Evolutionary conservation across 805 yeast genomes (phyloP).

Genomic region (Suhomyces sp.): DNA sequence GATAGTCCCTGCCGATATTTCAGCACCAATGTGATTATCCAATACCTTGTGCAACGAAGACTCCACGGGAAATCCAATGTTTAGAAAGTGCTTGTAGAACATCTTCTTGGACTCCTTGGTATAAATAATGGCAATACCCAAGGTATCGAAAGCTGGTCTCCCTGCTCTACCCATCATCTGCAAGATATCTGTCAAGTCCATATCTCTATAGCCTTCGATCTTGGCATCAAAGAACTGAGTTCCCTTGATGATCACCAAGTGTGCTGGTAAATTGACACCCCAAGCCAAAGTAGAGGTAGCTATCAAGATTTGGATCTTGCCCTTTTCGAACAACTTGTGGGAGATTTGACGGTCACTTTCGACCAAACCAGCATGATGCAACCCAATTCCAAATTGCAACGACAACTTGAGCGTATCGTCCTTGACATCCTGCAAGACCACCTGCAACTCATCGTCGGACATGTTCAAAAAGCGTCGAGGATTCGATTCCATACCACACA

Average conservation of each 20-base stretch:
- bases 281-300: constrained; percentile 85
- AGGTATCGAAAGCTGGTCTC: constrained; percentile 75
- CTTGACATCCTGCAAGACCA: constrained; percentile 52
- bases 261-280: constrained; percentile 85
- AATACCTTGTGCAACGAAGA: constrained; percentile 74
- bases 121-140: constrained; percentile 73
- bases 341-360: constrained; percentile 69
- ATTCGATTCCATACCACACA: constrained; percentile 75
- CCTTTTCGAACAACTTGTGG: constrained; percentile 67
- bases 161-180: constrained; percentile 83
- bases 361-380: constrained; percentile 80
- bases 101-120: constrained; percentile 73
- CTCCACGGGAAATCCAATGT: constrained; percentile 81
- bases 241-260: constrained; percentile 74
- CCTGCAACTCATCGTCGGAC: constrained; percentile 60
- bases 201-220: constrained; percentile 69
- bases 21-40: constrained; percentile 80
- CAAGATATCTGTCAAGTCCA: constrained; percentile 78
- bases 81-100: constrained; percentile 74
- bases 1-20: constrained; percentile 68
- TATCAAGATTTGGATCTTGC: constrained; percentile 66
- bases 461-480: constrained; percentile 69
- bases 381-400: constrained; percentile 74
- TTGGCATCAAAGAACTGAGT: constrained; percentile 64
- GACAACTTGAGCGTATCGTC: constrained; percentile 80